Conservation (phyloP, 2,329 filamentous ascomycete species). For the Fusarium drepaniforme region DNA sequence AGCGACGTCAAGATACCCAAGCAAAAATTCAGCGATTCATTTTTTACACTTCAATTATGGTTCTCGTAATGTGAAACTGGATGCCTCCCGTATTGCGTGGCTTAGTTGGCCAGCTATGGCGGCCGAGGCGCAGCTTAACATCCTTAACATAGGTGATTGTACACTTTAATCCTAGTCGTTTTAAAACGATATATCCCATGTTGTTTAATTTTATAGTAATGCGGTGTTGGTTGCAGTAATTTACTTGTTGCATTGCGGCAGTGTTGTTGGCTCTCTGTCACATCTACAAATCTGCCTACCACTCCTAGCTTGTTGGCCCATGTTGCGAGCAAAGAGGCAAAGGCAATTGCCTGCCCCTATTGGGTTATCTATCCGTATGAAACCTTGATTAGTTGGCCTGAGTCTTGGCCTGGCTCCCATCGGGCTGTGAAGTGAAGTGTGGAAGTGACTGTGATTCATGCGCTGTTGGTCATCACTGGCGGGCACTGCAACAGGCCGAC, state of each 20-base stretch:
- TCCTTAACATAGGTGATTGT: not conserved
- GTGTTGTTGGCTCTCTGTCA: not conserved
- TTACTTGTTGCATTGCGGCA: not conserved
- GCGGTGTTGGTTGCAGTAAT: not conserved
- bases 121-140: slow-evolving; percentile 11
- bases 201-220: not conserved
- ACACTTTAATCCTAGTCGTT: not conserved
- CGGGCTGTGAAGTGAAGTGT: not conserved
- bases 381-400: not conserved
- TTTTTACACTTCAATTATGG: not conserved
- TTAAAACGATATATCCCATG: not conserved
- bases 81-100: slow-evolving; percentile 2
- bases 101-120: not conserved
- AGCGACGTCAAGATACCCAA: slow-evolving; percentile 31
- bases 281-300: not conserved
- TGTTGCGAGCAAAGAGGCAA: not conserved
- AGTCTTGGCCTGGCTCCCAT: not conserved
- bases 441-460: not conserved
- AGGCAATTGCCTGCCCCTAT: not conserved
- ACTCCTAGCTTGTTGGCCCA: not conserved
- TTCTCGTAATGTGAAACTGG: not conserved
- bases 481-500: slow-evolving; percentile 10
- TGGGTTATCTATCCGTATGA: not conserved
- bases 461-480: not conserved
- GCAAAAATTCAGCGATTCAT: slow-evolving; percentile 14